phyloP scores from a whole-genome alignment of 371 early-diverging fungal species.

The Phascolomyces articulosus region DNA sequence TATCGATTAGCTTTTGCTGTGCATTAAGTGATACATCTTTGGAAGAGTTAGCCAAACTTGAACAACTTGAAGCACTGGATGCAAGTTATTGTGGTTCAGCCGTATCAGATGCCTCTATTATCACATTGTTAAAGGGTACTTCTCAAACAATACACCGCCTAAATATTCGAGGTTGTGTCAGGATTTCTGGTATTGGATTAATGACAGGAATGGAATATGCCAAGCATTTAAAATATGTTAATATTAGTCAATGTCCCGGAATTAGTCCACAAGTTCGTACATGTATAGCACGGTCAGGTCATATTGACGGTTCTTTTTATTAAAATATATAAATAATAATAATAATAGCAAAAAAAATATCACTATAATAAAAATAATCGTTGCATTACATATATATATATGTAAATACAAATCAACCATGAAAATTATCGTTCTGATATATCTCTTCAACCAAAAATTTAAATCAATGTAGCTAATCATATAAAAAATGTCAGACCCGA shows the following conservation, averaged over 20 bases:
- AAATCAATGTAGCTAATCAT: no score
- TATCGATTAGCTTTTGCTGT: conserved; percentile 82
- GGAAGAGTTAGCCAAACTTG: conserved; percentile 48
- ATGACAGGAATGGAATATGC: conserved; percentile 21
- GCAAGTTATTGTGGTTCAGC: conserved; percentile 78
- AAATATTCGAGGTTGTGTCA: conserved; percentile 60
- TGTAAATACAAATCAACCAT: no score
- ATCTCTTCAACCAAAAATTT: no score
- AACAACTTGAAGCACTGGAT: conserved; percentile 60
- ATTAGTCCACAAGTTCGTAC: conserved; percentile 5
- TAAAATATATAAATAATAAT: background rate
- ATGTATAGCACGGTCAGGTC: conserved; percentile 1
- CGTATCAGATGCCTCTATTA: conserved; percentile 68
- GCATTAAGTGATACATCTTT: conserved; percentile 71
- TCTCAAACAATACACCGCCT: conserved; percentile 4
- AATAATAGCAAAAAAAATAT: background rate
- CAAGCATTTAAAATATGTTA: conserved; percentile 10
- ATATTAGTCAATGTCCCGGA: conserved; percentile 27
- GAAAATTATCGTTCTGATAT: no score
- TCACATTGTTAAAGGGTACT: conserved; percentile 31
- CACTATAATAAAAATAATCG: no score
- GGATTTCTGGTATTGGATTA: conserved; percentile 61
- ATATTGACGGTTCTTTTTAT: background rate
- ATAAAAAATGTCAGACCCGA: no score
- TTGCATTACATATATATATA: no score